Conservation (phyloP, 2,329 filamentous ascomycete genomes). For the Colletotrichum abscissum region DNA sequence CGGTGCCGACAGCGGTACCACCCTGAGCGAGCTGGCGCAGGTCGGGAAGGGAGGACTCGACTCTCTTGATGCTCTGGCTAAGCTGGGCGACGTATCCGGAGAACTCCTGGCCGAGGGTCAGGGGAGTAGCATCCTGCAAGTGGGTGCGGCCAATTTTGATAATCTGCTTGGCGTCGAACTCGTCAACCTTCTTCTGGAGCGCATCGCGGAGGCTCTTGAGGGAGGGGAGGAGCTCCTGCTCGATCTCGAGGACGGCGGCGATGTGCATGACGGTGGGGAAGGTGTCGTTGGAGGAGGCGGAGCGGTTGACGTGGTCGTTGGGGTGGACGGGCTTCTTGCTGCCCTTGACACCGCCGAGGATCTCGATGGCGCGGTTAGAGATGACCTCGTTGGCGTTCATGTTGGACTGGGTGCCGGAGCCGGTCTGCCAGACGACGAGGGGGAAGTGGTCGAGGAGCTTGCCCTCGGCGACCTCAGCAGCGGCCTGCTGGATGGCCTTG, state of each 20-base stretch:
- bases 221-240: conserved; percentile 85
- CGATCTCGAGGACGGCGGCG: conserved; percentile 92
- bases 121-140: conserved; percentile 94
- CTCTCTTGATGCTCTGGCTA: conserved; percentile 87
- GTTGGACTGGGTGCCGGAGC: conserved; percentile 98
- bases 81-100: conserved; percentile 97
- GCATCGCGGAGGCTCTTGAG: conserved; percentile 85
- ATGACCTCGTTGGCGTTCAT: conserved; percentile 99
- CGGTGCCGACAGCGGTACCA: conserved; percentile 95
- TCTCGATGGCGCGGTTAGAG: conserved; percentile 98
- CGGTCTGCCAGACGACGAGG: conserved; percentile 98
- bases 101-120: conserved; percentile 97
- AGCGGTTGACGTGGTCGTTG: conserved; percentile 99
- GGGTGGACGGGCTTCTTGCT: conserved; percentile 99
- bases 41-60: conserved; percentile 85
- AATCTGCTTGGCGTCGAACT: conserved; percentile 86
- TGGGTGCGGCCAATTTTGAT: conserved; percentile 99
- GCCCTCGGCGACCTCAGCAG: conserved; percentile 89
- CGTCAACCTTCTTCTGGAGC: conserved; percentile 87
- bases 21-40: conserved; percentile 91
- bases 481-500: conserved; percentile 93
- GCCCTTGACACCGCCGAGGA: conserved; percentile 92
- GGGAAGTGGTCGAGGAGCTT: conserved; percentile 98
- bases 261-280: conserved; percentile 99
- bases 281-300: conserved; percentile 97